Percentiles rank a stretch among this genome's conserved stretches.
These are phyloP conservation scores for Mallotus repandus DNA, from an alignment of 441 rosid genomes.

Conservation along the genomic window DNA sequence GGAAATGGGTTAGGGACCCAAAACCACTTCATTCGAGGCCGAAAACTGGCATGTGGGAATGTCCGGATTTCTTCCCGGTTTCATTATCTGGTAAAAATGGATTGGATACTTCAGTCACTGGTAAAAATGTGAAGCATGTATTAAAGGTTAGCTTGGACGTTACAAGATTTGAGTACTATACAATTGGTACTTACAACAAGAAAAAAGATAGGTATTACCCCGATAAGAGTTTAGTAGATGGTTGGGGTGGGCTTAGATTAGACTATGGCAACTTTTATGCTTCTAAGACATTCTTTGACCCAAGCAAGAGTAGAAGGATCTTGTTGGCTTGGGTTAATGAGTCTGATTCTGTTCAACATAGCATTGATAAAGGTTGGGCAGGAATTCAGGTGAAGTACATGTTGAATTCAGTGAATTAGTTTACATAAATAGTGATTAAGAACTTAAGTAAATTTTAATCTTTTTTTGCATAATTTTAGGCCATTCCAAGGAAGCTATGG, in stretches of 20 bases:
- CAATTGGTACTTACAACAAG: constrained; percentile 52
- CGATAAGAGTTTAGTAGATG: constrained; percentile 48
- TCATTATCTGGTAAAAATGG: constrained; percentile 36
- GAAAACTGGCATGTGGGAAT: constrained; percentile 75
- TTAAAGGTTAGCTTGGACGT: constrained; percentile 71
- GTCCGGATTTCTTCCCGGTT: constrained; percentile 84
- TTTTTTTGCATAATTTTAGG: constrained; percentile 24
- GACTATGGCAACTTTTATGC: constrained; percentile 91
- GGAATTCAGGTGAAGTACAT: constrained; percentile 58
- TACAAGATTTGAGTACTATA: constrained; percentile 77
- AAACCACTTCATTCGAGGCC: constrained; percentile 58
- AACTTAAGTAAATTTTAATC: too few relatives aligned
- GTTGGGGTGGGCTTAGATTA: constrained; percentile 73
- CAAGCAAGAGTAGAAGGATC: constrained; percentile 53
- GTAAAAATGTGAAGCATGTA: constrained; percentile 45
- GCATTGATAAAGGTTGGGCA: constrained; percentile 70
- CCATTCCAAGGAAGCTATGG: constrained; percentile 69
- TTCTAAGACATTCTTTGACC: constrained; percentile 77
- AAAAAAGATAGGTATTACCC: constrained; percentile 51
- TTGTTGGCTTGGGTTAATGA: constrained; percentile 97
- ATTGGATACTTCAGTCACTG: constrained; percentile 42
- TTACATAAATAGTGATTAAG: too few relatives aligned
- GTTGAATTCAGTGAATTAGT: too few relatives aligned
- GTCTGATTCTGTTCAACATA: constrained; percentile 47
- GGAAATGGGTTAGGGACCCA: constrained; percentile 56